Evolutionary conservation across 352 stramenopile species (phyloP), one percentile per base, ranked within the genome.

Genomic region (Discostella stelligera): DNA sequence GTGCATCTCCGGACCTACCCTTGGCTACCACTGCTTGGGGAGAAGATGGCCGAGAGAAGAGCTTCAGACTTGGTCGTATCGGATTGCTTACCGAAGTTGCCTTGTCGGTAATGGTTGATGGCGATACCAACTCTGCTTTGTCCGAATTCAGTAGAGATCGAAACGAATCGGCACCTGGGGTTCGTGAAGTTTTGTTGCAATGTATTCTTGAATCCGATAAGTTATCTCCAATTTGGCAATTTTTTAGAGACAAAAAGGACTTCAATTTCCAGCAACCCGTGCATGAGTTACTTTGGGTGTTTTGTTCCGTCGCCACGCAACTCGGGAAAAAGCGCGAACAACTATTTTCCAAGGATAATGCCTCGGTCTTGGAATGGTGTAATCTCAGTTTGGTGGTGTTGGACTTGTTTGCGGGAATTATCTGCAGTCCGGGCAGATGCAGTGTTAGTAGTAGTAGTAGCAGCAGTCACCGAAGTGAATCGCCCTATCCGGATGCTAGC

Each of bases 41-140:
- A 3, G 18, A 3, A 21, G 52, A 75, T 41, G 64, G 32, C n/a
- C 18, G 55, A 69, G 18, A 11, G 0, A 65, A 14, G 1, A 66
- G 62, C 37, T 76, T 81, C 23, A 66, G 61, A 52, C 86, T 85
- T 37, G 62, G 73, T 48, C 71, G 80, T 21, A 72, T 77, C 21
- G 79, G 74, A 5, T 77, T 90, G n/a, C 68, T 85, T 37, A 71
- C 73, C 4, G 86, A 92, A 70, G 63, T 89, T 23, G 82, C 82
- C 10, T 56, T 92, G 14, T 75, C 59, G 30, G 78, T 91, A 11
- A 84, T 91, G 59, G 50, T 90, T 27, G 86, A 91, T 76, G 83
- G 82, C 41, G 73, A 64, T n/a, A 55, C 74, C 9, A 44, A 44
- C 37, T 44, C 37, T 14, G 13, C 7, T 44, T 14, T 14, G 7